Evolutionary conservation across 176 grass and related monocot species (phyloP).

Genomic region (Oryza nivara): DNA sequence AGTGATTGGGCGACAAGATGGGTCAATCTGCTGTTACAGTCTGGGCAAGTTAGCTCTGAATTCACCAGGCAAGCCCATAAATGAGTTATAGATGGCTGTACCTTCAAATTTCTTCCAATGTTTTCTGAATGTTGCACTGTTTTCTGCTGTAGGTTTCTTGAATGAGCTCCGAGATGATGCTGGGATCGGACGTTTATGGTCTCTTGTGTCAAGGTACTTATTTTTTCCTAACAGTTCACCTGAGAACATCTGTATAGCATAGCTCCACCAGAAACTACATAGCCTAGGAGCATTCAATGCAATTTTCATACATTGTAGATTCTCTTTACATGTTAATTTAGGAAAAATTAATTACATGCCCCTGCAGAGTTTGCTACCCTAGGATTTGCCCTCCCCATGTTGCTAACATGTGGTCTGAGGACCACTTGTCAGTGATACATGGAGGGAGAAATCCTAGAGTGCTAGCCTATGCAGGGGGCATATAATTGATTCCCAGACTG

Average conservation of each 20-base stretch:
- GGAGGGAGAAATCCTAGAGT: not conserved
- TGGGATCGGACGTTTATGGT: conserved; percentile 87
- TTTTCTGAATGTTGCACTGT: conserved; percentile 33
- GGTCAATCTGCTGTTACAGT: conserved; percentile 75
- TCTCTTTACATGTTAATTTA: conserved; percentile 12
- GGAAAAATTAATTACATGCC: not conserved
- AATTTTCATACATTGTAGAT: conserved; percentile 22
- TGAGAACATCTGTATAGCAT: conserved; percentile 1
- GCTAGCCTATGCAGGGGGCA: not conserved
- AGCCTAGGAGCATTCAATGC: conserved; percentile 1
- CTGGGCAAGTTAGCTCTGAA: conserved; percentile 76
- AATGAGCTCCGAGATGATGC: conserved; percentile 90
- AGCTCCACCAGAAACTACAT: conserved; percentile 18
- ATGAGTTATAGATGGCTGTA: conserved; percentile 5
- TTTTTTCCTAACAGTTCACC: conserved; percentile 15
- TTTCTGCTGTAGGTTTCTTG: conserved; percentile 61
- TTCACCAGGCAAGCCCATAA: conserved; percentile 67
- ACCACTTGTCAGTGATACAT: not conserved
- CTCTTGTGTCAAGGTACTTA: conserved; percentile 88
- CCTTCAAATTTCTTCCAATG: conserved; percentile 29
- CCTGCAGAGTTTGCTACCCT: not conserved
- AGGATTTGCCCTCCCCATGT: not conserved
- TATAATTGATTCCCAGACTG: not conserved
- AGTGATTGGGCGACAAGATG: conserved; percentile 80
- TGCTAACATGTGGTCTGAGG: not conserved